phyloP scores from a whole-genome alignment of 2,329 filamentous ascomycete genomes.

The Fusarium robinianum region DNA sequence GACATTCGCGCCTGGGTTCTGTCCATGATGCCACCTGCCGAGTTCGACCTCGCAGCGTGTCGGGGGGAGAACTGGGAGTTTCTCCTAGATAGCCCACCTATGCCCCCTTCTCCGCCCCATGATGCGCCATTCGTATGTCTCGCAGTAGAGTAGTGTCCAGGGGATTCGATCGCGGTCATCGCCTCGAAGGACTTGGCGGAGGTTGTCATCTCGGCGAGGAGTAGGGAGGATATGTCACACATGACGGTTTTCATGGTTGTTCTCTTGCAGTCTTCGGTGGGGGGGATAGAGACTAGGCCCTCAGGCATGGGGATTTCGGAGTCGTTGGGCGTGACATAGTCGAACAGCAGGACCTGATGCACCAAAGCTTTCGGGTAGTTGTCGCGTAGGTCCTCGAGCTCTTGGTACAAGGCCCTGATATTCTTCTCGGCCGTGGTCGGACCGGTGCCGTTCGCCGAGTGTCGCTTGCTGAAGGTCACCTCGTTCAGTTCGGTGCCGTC shows the following conservation, averaged over 20 bases:
- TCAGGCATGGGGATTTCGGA: conserved; percentile 62
- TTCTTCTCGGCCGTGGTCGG: conserved; percentile 60
- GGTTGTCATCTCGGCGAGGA: conserved; percentile 76
- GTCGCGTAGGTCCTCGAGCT: conserved; percentile 72
- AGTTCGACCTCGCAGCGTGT: conserved; percentile 55
- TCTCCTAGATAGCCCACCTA: conserved; percentile 50
- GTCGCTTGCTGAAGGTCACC: conserved; percentile 57
- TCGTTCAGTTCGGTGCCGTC: conserved; percentile 74
- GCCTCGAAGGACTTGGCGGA: conserved; percentile 74
- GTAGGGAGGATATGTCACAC: conserved; percentile 74
- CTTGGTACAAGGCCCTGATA: conserved; percentile 63
- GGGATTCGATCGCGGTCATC: conserved; percentile 77
- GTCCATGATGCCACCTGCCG: conserved; percentile 59
- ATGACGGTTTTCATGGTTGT: conserved; percentile 83
- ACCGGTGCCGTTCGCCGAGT: conserved; percentile 56
- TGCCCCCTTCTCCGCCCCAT: conserved; percentile 46
- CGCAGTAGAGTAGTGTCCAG: conserved; percentile 56
- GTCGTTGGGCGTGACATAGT: conserved; percentile 60
- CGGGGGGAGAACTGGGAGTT: conserved; percentile 59
- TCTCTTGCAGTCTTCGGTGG: conserved; percentile 66
- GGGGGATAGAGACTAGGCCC: conserved; percentile 73
- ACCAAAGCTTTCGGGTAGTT: conserved; percentile 76
- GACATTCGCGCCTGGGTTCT: conserved; percentile 75
- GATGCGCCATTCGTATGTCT: conserved; percentile 48
- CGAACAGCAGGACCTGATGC: conserved; percentile 80